A percentile compares a stretch with the other conserved stretches of the same genome.
Evolutionary conservation across 1,139 yeast genomes (phyloP).

Genomic region (Hansenula lynferdii): DNA sequence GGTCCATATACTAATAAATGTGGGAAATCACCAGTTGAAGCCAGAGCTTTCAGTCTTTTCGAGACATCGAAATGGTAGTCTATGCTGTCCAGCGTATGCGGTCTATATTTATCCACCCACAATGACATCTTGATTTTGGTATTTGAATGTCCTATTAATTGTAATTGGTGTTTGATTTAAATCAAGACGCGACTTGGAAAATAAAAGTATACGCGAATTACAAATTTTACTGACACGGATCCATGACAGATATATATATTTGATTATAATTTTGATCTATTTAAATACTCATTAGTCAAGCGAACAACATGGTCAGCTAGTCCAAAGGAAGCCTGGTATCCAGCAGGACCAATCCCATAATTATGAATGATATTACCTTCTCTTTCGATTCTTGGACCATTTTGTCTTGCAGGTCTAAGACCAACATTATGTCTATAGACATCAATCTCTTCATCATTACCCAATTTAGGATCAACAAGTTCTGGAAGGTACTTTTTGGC

Average conservation of each 20-base stretch:
- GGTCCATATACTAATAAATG: conserved; percentile 93
- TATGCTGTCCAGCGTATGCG: conserved; percentile 57
- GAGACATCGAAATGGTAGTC: conserved; percentile 68
- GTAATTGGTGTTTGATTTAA: too few species aligned
- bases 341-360: conserved; percentile 69
- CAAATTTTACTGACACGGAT: too few species aligned
- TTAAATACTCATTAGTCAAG: conserved; percentile 11
- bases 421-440: conserved; percentile 53
- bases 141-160: too few species aligned
- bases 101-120: conserved; percentile 96
- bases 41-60: conserved; percentile 55
- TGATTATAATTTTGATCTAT: not conserved
- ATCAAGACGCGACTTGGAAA: too few species aligned
- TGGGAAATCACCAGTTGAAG: conserved; percentile 84
- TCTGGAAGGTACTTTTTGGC: conserved; percentile 48
- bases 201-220: too few species aligned
- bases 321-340: conserved; percentile 62
- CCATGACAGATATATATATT: too few species aligned
- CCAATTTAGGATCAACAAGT: conserved; percentile 31
- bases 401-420: conserved; percentile 57
- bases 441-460: conserved; percentile 23
- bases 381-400: conserved; percentile 45
- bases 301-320: conserved; percentile 39
- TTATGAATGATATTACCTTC: conserved; percentile 46
- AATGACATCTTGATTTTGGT: conserved; percentile 82